Conservation (phyloP, 2,329 filamentous ascomycete species). For the Beauveria pseudobassiana region DNA sequence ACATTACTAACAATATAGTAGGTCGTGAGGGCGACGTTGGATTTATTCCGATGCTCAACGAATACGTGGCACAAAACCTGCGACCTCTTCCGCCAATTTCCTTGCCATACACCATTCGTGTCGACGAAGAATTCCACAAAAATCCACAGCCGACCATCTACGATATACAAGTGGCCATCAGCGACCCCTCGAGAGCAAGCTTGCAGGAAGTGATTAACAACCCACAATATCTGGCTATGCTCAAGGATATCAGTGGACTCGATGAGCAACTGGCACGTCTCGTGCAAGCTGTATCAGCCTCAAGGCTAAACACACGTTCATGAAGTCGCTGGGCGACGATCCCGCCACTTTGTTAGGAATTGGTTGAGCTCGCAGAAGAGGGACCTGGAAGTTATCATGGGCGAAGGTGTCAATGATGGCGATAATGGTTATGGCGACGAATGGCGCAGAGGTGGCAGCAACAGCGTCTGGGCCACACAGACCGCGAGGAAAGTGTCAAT, state of each 20-base stretch:
- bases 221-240: constrained; percentile 59
- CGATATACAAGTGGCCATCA: constrained; percentile 76
- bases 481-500: constrained; percentile 58
- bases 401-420: constrained; percentile 62
- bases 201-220: constrained; percentile 61
- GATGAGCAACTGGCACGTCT: constrained; percentile 83
- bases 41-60: constrained; percentile 77
- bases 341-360: constrained; percentile 71
- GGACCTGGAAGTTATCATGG: constrained; percentile 81
- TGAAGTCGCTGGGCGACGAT: constrained; percentile 68
- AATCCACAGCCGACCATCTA: constrained; percentile 75
- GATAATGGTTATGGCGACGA: constrained; percentile 53
- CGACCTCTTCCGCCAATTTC: constrained; percentile 72
- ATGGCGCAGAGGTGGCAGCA: constrained; percentile 55
- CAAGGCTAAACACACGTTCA: constrained; percentile 87
- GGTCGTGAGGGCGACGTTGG: constrained; percentile 73
- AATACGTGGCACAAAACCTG: constrained; percentile 72
- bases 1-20: constrained; percentile 26
- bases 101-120: constrained; percentile 85
- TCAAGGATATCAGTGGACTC: constrained; percentile 67
- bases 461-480: constrained; percentile 49
- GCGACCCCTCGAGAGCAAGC: constrained; percentile 68
- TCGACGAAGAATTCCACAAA: constrained; percentile 76
- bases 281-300: constrained; percentile 73
- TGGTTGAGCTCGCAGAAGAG: constrained; percentile 91